Evolutionary conservation across 805 yeast genomes (phyloP).

Genomic region (Teunomyces panamensis): DNA sequence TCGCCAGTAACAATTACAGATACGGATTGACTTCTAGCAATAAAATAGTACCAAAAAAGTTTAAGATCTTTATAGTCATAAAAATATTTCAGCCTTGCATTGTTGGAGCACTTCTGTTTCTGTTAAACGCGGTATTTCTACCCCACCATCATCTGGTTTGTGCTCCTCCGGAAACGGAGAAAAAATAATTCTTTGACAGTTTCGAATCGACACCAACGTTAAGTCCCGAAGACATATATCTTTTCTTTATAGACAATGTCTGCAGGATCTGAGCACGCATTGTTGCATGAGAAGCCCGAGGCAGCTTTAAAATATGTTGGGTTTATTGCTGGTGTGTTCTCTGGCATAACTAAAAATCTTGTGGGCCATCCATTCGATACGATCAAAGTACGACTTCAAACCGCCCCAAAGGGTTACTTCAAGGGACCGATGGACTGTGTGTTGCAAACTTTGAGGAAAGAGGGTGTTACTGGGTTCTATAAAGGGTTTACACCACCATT

Average conservation of each 20-base stretch:
- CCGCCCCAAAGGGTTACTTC: slow-evolving; percentile 57
- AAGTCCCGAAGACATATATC: background rate
- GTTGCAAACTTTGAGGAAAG: slow-evolving; percentile 63
- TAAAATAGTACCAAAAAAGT: no score
- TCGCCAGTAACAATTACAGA: no score
- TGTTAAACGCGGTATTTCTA: background rate
- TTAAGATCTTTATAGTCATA: no score
- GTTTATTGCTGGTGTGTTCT: slow-evolving; percentile 83
- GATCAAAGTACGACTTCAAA: slow-evolving; percentile 80
- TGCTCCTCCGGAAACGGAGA: background rate
- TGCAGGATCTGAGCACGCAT: background rate
- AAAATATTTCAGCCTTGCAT: background rate
- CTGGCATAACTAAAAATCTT: slow-evolving; percentile 82
- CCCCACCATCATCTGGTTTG: background rate
- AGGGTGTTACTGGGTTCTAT: slow-evolving; percentile 78
- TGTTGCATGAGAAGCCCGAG: slow-evolving; percentile 3
- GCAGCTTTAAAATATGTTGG: slow-evolving; percentile 61
- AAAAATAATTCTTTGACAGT: background rate
- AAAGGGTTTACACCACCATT: slow-evolving; percentile 92
- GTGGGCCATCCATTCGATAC: slow-evolving; percentile 96
- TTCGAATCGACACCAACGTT: background rate
- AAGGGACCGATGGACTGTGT: slow-evolving; percentile 83
- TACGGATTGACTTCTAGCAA: no score
- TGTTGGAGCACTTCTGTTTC: background rate
- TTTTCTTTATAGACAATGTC: background rate